Conservation (phyloP, 345 rosid genomes). For the Erodium maritimum region DNA sequence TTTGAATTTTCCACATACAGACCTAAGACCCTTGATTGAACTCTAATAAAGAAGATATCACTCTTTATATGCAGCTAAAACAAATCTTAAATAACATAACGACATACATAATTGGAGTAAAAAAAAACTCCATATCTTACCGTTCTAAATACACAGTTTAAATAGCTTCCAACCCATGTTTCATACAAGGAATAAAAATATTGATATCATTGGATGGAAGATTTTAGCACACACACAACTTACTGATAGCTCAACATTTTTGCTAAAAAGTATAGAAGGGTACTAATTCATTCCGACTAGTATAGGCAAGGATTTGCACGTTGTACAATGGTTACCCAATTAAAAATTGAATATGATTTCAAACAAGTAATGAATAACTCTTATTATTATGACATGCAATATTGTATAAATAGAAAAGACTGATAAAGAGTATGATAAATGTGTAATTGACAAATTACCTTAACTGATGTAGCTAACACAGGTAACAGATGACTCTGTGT, state of each 20-base stretch:
- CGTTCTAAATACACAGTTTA: neutral
- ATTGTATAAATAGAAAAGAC: neutral
- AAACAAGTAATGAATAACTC: no score
- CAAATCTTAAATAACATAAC: no score
- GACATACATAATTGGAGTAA: no score
- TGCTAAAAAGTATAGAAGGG: no score
- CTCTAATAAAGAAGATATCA: neutral
- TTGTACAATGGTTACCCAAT: no score
- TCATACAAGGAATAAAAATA: neutral
- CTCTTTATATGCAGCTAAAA: no score
- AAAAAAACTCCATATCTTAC: neutral
- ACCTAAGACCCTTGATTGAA: neutral
- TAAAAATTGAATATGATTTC: no score
- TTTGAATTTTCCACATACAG: neutral
- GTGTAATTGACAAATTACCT: constrained; percentile 29
- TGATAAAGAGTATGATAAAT: neutral
- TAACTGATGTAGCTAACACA: constrained; percentile 73
- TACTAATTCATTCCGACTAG: no score
- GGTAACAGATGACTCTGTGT: constrained; percentile 81
- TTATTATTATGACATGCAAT: no score
- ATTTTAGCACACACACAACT: neutral
- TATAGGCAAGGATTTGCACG: no score
- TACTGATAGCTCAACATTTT: no score
- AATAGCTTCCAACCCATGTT: neutral
- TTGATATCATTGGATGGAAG: neutral